Percentiles rank a stretch among this genome's conserved stretches.
Conservation (phyloP, 2,329 filamentous ascomycete genomes). For the Knufia fluminis region DNA sequence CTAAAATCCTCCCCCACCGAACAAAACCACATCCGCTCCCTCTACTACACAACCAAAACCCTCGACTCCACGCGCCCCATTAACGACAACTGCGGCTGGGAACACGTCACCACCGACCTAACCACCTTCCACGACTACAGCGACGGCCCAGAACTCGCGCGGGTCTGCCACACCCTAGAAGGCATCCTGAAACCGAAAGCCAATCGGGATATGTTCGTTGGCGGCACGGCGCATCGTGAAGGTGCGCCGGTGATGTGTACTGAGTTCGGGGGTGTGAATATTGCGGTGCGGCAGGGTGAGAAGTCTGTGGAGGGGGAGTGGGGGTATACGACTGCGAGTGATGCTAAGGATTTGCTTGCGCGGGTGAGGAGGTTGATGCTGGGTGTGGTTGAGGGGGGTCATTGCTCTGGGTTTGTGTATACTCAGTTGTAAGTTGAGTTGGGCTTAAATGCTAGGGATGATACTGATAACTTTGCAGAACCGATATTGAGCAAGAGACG, state of each 20-base stretch:
- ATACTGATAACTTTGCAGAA: conserved; percentile 21
- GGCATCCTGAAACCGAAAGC: conserved; percentile 47
- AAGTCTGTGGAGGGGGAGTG: conserved; percentile 45
- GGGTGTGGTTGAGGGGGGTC: conserved; percentile 48
- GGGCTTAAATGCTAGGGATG: background rate
- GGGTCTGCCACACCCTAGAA: conserved; percentile 45
- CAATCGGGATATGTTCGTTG: conserved; percentile 47
- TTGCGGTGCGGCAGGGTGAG: conserved; percentile 40
- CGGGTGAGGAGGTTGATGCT: conserved; percentile 51
- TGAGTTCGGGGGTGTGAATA: conserved; percentile 61
- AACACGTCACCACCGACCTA: conserved; percentile 56
- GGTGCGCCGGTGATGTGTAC: conserved; percentile 56
- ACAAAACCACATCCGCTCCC: conserved; percentile 53
- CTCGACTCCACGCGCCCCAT: conserved; percentile 56
- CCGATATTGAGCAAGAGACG: conserved; percentile 58
- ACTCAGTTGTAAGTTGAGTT: conserved; percentile 51
- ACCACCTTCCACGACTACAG: conserved; percentile 61
- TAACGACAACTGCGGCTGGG: conserved; percentile 66
- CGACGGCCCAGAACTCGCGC: conserved; percentile 47
- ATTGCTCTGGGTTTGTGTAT: conserved; percentile 56
- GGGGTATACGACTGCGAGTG: conserved; percentile 59
- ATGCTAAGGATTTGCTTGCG: conserved; percentile 50
- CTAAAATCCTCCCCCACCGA: conserved; percentile 49
- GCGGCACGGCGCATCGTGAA: conserved; percentile 42
- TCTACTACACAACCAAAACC: conserved; percentile 57